Base-by-base conservation (phyloP, 2,329 filamentous ascomycete species). In the Exserohilum rostratum region DNA sequence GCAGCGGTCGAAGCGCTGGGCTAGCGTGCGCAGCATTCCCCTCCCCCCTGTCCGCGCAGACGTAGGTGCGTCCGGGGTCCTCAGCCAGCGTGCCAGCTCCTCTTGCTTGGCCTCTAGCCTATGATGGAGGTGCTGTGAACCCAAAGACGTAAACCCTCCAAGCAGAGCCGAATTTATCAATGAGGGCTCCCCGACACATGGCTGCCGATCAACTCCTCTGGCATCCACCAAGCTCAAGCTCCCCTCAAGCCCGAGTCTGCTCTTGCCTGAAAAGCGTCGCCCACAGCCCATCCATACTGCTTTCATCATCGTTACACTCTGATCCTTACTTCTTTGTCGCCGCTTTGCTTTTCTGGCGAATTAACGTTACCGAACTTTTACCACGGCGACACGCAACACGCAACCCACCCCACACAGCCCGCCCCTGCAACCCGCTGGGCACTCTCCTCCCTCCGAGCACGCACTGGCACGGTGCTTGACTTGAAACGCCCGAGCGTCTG, bases 401-500 rank as follows among this genome's bases (percentile, higher is more conserved):
- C 61, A 64, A 66, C 60, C 61, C 55, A 62, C 53, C 58, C 50
- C 55, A 54, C 52, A 54, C 63, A 55, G 57, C 61, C 62, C 62
- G 62, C 62, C 64, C 68, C 65, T 67, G 64, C 60, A 25, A 58
- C 62, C 65, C 59, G 65, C 67, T 66, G 53, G 48, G 46, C 54
- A 59, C 18, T 54, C 54, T 55, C 52, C 58, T 58, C 58, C 50
- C 61, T 71, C 73, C 69, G 68, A 71, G 73, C 4, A 7, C 22
- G 7, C 22, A 7, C 22, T 5, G 4, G 22, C 70, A 67, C 64
- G 63, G 60, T 64, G 54, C 61, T 62, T 58, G 62, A 67, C 64
- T 66, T 75, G 72, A 75, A 76, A 75, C 73, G 68, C 69, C 68
- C 66, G 66, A 71, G 63, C 70, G 64, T 61, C 69, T 70, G 61